Conservation (phyloP, 169 alveolate species). For the Hepatocystis sp. region DNA sequence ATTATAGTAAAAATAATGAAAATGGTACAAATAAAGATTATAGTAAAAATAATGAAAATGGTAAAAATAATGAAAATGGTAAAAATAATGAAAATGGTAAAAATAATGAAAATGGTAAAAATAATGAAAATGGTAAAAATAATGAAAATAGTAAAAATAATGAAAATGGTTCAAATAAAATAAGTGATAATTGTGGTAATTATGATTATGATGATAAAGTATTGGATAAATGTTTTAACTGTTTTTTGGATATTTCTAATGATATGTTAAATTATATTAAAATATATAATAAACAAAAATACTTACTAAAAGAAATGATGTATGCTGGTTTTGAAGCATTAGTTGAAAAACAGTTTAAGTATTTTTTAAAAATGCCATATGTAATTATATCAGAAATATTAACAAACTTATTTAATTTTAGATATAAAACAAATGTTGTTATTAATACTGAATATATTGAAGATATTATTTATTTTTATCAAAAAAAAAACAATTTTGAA, state of each 20-base stretch:
- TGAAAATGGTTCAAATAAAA: slow-evolving; percentile 7
- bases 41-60: slow-evolving; percentile 4
- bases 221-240: slow-evolving; percentile 31
- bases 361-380: slow-evolving; percentile 31
- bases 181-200: background rate
- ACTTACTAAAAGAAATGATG: slow-evolving; percentile 41
- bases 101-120: background rate
- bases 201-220: slow-evolving; percentile 4
- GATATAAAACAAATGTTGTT: slow-evolving; percentile 42
- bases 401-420: slow-evolving; percentile 47
- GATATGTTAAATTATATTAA: slow-evolving; percentile 66
- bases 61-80: background rate
- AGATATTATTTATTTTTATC: slow-evolving; percentile 25
- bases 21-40: background rate
- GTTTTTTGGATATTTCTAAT: slow-evolving; percentile 18
- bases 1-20: too few relatives aligned
- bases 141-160: slow-evolving; percentile 3
- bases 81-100: too few relatives aligned
- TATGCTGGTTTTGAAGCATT: slow-evolving; percentile 73
- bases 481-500: slow-evolving; percentile 41
- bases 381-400: slow-evolving; percentile 50
- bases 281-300: slow-evolving; percentile 46
- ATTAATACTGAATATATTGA: slow-evolving; percentile 52
- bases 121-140: background rate
- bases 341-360: slow-evolving; percentile 39